A percentile compares a stretch with the other conserved stretches of the same genome.
phyloP scores from a whole-genome alignment of 2,329 filamentous ascomycete species.

The Clonostachys sp. region DNA sequence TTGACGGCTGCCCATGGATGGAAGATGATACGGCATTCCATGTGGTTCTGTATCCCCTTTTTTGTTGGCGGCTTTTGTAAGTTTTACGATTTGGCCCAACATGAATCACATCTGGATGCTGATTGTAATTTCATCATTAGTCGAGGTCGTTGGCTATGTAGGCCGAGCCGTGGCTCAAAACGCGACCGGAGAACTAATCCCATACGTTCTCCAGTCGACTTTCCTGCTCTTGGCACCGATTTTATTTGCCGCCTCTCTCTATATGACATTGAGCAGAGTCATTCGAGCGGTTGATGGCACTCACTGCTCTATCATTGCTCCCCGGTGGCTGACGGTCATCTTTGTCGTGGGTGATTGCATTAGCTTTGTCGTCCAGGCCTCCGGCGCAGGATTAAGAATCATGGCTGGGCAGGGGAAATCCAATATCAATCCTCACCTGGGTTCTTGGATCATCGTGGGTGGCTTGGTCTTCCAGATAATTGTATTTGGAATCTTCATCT shows the following conservation, averaged over 20 bases:
- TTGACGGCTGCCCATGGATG: constrained; percentile 32
- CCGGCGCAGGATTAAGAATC: constrained; percentile 15
- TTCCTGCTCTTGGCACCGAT: constrained; percentile 34
- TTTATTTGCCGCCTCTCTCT: constrained; percentile 38
- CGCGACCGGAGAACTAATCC: constrained; percentile 12
- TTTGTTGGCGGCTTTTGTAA: constrained; percentile 37
- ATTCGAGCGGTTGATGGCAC: constrained; percentile 19
- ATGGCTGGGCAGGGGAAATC: constrained; percentile 11
- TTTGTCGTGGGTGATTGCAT: constrained; percentile 22
- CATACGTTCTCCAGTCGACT: constrained; percentile 24
- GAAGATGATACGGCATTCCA: constrained; percentile 31
- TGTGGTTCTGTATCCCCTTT: constrained; percentile 44
- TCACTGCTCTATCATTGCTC: constrained; percentile 9
- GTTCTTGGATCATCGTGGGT: constrained; percentile 42
- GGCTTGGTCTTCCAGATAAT: constrained; percentile 52
- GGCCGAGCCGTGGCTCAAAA: constrained; percentile 12
- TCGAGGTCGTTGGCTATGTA: constrained; percentile 28
- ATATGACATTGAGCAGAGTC: constrained; percentile 36
- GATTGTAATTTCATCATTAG: constrained; percentile 6
- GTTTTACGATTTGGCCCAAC: too few species aligned
- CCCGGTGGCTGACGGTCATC: constrained; percentile 18
- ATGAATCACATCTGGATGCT: too few species aligned
- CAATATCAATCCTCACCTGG: constrained; percentile 11
- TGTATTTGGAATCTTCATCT: constrained; percentile 47
- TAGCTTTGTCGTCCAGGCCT: constrained; percentile 19